Evolutionary conservation across 2,329 filamentous ascomycete genomes (phyloP).

Genomic region (Neonectria sp.): DNA sequence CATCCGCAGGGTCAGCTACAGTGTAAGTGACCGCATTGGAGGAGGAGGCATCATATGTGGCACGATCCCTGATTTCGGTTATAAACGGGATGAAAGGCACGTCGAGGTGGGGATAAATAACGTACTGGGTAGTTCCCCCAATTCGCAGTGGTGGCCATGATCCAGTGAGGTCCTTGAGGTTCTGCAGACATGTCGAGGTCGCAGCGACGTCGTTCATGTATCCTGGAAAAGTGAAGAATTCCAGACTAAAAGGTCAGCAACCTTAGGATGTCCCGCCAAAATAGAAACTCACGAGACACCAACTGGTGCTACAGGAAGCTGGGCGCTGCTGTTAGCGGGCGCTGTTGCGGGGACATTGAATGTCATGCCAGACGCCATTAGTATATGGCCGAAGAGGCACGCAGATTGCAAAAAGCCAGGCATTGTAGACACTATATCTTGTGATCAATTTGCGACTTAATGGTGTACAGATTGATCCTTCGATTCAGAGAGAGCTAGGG

Average conservation of each 20-base stretch:
- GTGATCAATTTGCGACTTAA: background rate
- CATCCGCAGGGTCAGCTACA: constrained; percentile 63
- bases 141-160: constrained; percentile 69
- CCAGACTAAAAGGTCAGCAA: constrained; percentile 55
- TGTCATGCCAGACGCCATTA: constrained; percentile 42
- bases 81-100: background rate
- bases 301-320: constrained; percentile 58
- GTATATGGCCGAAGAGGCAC: constrained; percentile 27
- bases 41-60: constrained; percentile 63
- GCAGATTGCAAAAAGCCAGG: constrained; percentile 1
- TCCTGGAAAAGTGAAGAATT: constrained; percentile 70
- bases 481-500: background rate
- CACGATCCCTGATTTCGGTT: constrained; percentile 57
- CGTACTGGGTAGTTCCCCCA: constrained; percentile 70
- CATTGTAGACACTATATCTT: constrained; percentile 1
- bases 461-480: background rate
- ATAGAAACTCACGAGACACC: constrained; percentile 59
- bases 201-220: constrained; percentile 68
- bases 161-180: constrained; percentile 65
- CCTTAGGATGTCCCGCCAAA: background rate
- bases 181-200: constrained; percentile 66
- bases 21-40: constrained; percentile 65
- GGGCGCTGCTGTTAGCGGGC: constrained; percentile 48
- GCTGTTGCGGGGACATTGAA: constrained; percentile 54
- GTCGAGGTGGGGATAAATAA: background rate